A percentile compares a stretch with the other conserved stretches of the same genome.
phyloP scores from a whole-genome alignment of 2,329 filamentous ascomycete genomes.

The Fusarium subglutinans region DNA sequence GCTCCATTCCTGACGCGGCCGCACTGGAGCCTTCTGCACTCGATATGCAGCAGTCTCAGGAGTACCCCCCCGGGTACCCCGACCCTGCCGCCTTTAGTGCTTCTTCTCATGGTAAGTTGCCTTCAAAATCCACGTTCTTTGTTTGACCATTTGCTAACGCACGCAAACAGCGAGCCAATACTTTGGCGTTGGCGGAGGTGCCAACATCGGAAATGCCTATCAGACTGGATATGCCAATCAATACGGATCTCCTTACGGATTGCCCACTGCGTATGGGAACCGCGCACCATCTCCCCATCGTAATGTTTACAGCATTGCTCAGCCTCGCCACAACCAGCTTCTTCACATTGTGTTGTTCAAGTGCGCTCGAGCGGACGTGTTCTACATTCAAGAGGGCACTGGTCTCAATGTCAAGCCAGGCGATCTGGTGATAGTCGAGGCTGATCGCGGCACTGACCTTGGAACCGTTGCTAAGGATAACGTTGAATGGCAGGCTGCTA shows the following conservation, averaged over 20 bases:
- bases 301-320: constrained; percentile 68
- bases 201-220: constrained; percentile 39
- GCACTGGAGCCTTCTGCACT: constrained; percentile 57
- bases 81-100: constrained; percentile 51
- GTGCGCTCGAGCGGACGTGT: constrained; percentile 92
- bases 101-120: constrained; percentile 53
- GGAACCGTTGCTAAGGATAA: constrained; percentile 92
- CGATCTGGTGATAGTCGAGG: constrained; percentile 96
- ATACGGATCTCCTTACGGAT: constrained; percentile 58
- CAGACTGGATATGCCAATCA: constrained; percentile 48
- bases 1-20: constrained; percentile 64
- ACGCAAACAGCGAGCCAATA: constrained; percentile 32
- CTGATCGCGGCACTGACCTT: constrained; percentile 93
- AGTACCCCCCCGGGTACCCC: constrained; percentile 53
- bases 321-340: constrained; percentile 72
- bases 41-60: constrained; percentile 56
- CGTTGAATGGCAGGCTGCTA: constrained; percentile 86
- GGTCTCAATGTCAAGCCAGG: constrained; percentile 90
- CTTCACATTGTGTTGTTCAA: constrained; percentile 96
- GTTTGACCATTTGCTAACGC: not conserved
- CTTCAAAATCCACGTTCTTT: not conserved
- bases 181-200: constrained; percentile 40
- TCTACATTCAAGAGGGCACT: constrained; percentile 96
- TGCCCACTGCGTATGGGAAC: constrained; percentile 56
- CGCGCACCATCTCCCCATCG: constrained; percentile 70